A percentile compares a stretch with the other conserved stretches of the same genome.
Conservation (phyloP, 805 yeast genomes). For the Limtongia smithiae region DNA sequence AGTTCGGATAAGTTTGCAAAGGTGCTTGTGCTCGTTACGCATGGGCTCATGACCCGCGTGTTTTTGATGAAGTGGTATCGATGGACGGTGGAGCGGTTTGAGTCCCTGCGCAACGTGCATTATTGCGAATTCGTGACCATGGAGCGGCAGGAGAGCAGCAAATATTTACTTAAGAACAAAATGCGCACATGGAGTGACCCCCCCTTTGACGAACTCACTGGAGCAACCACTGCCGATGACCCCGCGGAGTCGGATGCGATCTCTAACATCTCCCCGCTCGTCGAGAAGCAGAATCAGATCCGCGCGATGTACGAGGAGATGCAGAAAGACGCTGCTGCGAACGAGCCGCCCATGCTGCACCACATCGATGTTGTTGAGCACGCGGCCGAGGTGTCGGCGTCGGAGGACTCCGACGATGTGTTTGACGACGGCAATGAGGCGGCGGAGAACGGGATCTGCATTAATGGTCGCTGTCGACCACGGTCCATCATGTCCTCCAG, state of each 20-base stretch:
- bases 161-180: conserved; percentile 57
- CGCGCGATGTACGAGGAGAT: conserved; percentile 1
- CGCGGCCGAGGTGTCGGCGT: background rate
- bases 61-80: conserved; percentile 92
- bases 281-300: conserved; percentile 4
- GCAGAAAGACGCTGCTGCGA: background rate
- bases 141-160: conserved; percentile 53
- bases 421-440: conserved; percentile 1
- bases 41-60: conserved; percentile 92
- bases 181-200: conserved; percentile 69
- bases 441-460: conserved; percentile 10
- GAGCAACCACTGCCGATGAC: background rate
- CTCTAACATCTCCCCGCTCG: too few species aligned
- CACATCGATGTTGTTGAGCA: background rate
- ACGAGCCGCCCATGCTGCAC: background rate
- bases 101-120: conserved; percentile 73
- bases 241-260: too few species aligned
- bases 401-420: background rate
- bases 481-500: background rate
- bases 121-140: conserved; percentile 80
- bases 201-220: background rate
- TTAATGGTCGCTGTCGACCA: background rate
- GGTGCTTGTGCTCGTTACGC: conserved; percentile 80
- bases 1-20: conserved; percentile 67
- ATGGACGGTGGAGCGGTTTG: conserved; percentile 89